Evolutionary conservation across 2,329 filamentous ascomycete genomes (phyloP).

Genomic region (Cryphonectria radicalis): DNA sequence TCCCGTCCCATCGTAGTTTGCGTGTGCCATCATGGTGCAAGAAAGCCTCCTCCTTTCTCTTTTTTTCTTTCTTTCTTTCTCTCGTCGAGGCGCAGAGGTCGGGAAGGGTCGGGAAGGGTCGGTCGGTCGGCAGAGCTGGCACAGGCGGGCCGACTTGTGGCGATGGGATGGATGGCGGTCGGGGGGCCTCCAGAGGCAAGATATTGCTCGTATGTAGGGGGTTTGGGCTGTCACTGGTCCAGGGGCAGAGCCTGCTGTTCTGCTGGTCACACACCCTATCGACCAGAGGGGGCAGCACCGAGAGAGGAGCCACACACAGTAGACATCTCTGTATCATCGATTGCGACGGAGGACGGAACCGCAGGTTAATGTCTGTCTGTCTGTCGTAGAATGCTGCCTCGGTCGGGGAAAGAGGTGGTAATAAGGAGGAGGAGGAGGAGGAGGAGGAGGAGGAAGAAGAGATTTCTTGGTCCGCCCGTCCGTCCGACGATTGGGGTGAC

Average conservation of each 20-base stretch:
- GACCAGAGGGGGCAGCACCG: background rate
- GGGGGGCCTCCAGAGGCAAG: slow-evolving; percentile 9
- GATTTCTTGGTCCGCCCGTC: background rate
- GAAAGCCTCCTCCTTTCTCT: too few species aligned
- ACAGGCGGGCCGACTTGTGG: slow-evolving; percentile 20
- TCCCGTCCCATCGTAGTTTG: background rate
- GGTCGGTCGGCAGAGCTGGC: slow-evolving; percentile 7
- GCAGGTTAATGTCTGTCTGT: background rate
- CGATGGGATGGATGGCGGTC: background rate
- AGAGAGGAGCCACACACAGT: background rate
- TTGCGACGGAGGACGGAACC: background rate
- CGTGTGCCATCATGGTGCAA: background rate
- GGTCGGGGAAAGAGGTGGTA: background rate
- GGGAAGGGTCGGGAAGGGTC: background rate
- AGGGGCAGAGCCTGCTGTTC: background rate
- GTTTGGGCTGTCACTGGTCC: background rate
- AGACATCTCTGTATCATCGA: background rate
- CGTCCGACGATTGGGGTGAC: background rate
- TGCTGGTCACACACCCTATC: background rate
- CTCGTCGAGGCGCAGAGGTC: background rate
- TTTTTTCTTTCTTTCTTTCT: background rate
- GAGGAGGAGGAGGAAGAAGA: too few species aligned
- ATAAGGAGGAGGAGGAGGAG: too few species aligned
- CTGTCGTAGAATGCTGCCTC: background rate
- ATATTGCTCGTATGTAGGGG: background rate